These are phyloP conservation scores for Trichoderma sp. DNA, from an alignment of 2,329 filamentous ascomycete genomes.

Conservation along the genomic window DNA sequence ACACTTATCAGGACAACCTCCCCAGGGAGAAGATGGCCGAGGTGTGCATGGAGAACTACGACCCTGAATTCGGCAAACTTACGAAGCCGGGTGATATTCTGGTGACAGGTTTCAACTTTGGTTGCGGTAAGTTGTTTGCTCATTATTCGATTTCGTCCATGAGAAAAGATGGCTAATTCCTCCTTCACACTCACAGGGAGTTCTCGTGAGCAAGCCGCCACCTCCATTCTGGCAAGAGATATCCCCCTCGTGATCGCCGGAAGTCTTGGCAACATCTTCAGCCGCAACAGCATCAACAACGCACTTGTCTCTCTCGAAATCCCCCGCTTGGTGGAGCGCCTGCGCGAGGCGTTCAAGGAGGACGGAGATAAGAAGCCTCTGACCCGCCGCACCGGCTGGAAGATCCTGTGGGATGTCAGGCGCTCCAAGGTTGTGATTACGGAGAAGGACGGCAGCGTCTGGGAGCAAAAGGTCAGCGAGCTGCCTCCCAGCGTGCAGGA, in stretches of 20 bases:
- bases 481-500: slow-evolving; percentile 84
- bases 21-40: slow-evolving; percentile 73
- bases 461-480: slow-evolving; percentile 82
- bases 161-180: too few species aligned
- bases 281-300: slow-evolving; percentile 76
- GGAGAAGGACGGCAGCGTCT: slow-evolving; percentile 68
- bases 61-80: slow-evolving; percentile 68
- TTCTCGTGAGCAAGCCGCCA: slow-evolving; percentile 82
- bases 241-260: slow-evolving; percentile 80
- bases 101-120: slow-evolving; percentile 86
- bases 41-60: slow-evolving; percentile 95
- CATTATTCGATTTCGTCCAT: too few species aligned
- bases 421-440: slow-evolving; percentile 70
- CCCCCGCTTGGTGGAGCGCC: slow-evolving; percentile 64
- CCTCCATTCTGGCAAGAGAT: slow-evolving; percentile 77
- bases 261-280: slow-evolving; percentile 84
- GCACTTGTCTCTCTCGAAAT: slow-evolving; percentile 67
- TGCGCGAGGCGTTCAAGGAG: slow-evolving; percentile 62
- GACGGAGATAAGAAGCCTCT: slow-evolving; percentile 52
- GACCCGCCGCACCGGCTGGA: slow-evolving; percentile 82
- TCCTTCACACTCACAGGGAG: too few species aligned
- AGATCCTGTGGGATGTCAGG: slow-evolving; percentile 76
- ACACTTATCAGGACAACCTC: slow-evolving; percentile 78
- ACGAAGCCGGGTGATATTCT: slow-evolving; percentile 69
- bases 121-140: slow-evolving; percentile 61